Base-by-base conservation (phyloP, 805 yeast genomes). In the Cyberlindnera mrakii region DNA sequence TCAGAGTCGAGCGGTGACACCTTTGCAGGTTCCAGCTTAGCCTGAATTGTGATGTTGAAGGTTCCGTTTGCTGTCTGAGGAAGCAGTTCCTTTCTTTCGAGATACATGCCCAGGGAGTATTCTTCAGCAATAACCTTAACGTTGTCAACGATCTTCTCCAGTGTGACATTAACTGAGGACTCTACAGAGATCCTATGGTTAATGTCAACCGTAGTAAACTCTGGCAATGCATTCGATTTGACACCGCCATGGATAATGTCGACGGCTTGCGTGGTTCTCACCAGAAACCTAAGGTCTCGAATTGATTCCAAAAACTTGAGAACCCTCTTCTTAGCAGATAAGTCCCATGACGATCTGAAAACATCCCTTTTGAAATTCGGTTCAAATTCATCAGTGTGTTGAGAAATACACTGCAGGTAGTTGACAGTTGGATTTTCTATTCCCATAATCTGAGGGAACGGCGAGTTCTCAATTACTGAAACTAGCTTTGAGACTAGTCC, bases 171-270 rank as follows among this genome's bases (percentile, higher is more conserved):
- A 2, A 66, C 60, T 16, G 64, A 57, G 13, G 74, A 65, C 47
- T 75, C 84, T 34, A 74, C 63, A 13, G 75, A 67, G 38, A 82
- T 65, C 51, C 89, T 67, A 50, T 80, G 80, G 61, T 83, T 80
- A 40, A 79, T 66, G 20, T 67, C 51, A 18, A 78, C 59, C 20
- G 63, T 58, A 7, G 71, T 78, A 20, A 66, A 62, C 51, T 82
- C 86, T 3, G 90, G 89, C 33, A 82, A 63, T 0, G 87, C 85
- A 51, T 82, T 82, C 36, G 76, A 68, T 61, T 82, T 82, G 45
- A 75, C 70, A 17, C 89, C 89, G 14, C 87, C 88, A 9, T 59
- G 51, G 44, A 82, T 67, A 11, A 80, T 68, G 54, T 81, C 85
- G 30, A 73, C 66, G 0, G 89, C 84, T 60, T 53, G 57, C 1